Percentiles rank a stretch among this genome's conserved stretches.
These are phyloP conservation scores for Biscogniauxia marginata DNA, from an alignment of 2,329 filamentous ascomycete genomes.

Conservation along the genomic window DNA sequence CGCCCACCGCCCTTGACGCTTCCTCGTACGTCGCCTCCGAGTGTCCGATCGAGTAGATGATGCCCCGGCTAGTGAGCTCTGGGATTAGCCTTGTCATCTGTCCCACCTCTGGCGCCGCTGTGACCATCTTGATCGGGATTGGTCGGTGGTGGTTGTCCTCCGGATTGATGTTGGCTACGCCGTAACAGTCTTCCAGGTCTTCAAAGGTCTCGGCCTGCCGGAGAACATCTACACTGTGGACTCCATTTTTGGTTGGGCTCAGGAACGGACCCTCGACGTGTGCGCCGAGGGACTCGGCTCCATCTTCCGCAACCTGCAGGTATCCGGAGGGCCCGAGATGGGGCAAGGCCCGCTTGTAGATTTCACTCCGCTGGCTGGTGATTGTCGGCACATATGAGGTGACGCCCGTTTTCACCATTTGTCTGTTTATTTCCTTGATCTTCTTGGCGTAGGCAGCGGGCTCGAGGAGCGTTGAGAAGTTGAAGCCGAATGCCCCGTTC, in stretches of 20 bases:
- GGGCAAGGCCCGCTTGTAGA: constrained; percentile 79
- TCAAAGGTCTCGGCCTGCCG: constrained; percentile 60
- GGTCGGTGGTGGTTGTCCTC: constrained; percentile 34
- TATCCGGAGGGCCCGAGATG: constrained; percentile 71
- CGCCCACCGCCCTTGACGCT: constrained; percentile 66
- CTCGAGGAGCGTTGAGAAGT: constrained; percentile 78
- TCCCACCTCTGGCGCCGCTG: constrained; percentile 79
- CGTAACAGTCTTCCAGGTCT: constrained; percentile 72
- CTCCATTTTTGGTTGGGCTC: constrained; percentile 77
- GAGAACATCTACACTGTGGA: constrained; percentile 75
- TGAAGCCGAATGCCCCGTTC: constrained; percentile 90
- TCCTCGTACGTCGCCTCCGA: constrained; percentile 85
- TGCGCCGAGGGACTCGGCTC: constrained; percentile 83
- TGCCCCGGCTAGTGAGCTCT: constrained; percentile 61
- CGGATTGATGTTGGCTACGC: constrained; percentile 61
- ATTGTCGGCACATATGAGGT: constrained; percentile 86
- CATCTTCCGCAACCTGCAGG: constrained; percentile 59
- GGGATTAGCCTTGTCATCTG: constrained; percentile 68
- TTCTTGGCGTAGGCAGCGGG: constrained; percentile 67
- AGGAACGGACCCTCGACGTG: constrained; percentile 92
- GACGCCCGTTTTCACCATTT: constrained; percentile 75
- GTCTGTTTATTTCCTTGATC: constrained; percentile 68
- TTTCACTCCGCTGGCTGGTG: constrained; percentile 74
- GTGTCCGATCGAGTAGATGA: constrained; percentile 80
- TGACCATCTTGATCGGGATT: constrained; percentile 72